Conservation (phyloP, 2,329 filamentous ascomycete genomes). For the Zymoseptoria crescenta region DNA sequence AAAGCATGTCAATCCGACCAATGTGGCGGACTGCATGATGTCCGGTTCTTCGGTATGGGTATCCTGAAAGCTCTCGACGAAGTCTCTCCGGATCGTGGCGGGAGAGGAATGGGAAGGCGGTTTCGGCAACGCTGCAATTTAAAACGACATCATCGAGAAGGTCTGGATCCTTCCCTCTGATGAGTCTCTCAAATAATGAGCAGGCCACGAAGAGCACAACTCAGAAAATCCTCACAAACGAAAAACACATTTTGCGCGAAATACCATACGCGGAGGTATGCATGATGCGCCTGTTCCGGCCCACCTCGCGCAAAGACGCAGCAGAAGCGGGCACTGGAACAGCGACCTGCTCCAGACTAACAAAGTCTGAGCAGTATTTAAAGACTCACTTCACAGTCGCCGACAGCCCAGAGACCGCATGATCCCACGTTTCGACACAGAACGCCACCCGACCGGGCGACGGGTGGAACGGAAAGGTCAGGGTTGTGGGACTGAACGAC, state of each 20-base stretch:
- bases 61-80: not conserved
- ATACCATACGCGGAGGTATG: slow-evolving; percentile 28
- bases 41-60: not conserved
- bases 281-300: slow-evolving; percentile 34
- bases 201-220: slow-evolving; percentile 27
- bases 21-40: not conserved
- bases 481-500: slow-evolving; percentile 27
- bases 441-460: slow-evolving; percentile 28
- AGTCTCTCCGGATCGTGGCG: slow-evolving; percentile 12
- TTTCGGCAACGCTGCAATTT: slow-evolving; percentile 8
- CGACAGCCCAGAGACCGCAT: slow-evolving; percentile 11
- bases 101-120: slow-evolving; percentile 15
- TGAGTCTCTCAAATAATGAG: not conserved
- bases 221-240: slow-evolving; percentile 27
- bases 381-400: slow-evolving; percentile 27
- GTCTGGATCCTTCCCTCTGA: not conserved
- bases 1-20: not conserved
- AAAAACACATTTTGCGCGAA: slow-evolving; percentile 29
- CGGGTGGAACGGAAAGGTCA: slow-evolving; percentile 38
- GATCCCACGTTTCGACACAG: slow-evolving; percentile 34
- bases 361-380: slow-evolving; percentile 28
- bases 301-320: not conserved
- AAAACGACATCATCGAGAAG: not conserved
- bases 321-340: slow-evolving; percentile 20
- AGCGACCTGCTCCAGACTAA: slow-evolving; percentile 14